Base-by-base conservation (phyloP, 352 stramenopile species). In the Elongisporangium undulatum region DNA sequence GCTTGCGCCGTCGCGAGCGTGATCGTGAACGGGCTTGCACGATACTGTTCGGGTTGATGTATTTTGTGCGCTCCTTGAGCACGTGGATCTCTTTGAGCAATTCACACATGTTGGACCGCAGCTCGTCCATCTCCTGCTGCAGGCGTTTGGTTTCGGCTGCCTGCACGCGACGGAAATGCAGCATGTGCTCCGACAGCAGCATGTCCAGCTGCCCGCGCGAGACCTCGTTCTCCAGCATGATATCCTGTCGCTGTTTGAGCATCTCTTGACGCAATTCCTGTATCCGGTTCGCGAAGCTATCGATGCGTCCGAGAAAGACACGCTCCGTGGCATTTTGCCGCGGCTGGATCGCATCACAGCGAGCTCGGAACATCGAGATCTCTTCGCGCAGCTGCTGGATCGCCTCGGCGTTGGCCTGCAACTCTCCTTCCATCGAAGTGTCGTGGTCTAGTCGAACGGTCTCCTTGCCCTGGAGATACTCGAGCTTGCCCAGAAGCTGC, bases 51-150 rank as follows among this genome's bases (percentile, higher is more conserved):
- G 75, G 79, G 29, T 80, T 73, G 19, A 90, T 39, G n/a, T 87
- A 85, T 62, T 87, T 86, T 34, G 80, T 87, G 9, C 80, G 69
- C 55, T 90, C 80, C 55, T 90, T 90, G 10, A 88, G 60, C 51
- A 79, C 58, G 61, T 90, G 80, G 57, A 88, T 75, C 49, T 90
- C 80, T 41, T 84, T 87, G 6, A 88, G 60, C 53, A 88, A 70
- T 19, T 75, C 75, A 29, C 77, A 85, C 70, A 88, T 82, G 22
- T 83, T 78, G 2, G 80, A 85, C 22, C 78, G 74, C 23, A 90
- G 69, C 15, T 83, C 76, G 58, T 87, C 76, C 74, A 88, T 72
- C 61, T 90, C 80, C 21, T 84, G 72, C 24, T 77, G 66, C 41
- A 90, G 59, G 0, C 72, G 77, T 54, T 82, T 78, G 41, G 71